Evolutionary conservation across 805 yeast species (phyloP).

Genomic region (Ogataea saltuana): DNA sequence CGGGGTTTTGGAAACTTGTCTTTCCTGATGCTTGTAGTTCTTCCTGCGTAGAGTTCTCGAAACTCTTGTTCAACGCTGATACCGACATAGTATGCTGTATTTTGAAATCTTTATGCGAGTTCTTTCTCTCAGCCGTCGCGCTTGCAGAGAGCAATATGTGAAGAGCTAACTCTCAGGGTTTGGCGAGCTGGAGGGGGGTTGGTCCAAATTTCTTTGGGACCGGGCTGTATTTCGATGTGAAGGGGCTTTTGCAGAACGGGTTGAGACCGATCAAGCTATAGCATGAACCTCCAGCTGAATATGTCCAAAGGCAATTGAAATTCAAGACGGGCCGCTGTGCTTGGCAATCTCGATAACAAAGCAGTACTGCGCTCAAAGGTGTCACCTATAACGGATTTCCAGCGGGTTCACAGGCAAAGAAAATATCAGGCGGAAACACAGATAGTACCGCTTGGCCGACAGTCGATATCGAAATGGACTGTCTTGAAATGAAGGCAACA

Average conservation of each 20-base stretch:
- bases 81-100: slow-evolving; percentile 4
- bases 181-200: too few relatives aligned
- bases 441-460: not conserved
- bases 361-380: too few relatives aligned
- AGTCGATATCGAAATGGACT: too few relatives aligned
- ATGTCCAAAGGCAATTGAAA: too few relatives aligned
- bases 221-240: too few relatives aligned
- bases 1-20: not conserved
- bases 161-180: too few relatives aligned
- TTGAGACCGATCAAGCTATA: too few relatives aligned
- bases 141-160: too few relatives aligned
- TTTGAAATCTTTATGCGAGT: not conserved
- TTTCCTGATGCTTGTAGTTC: not conserved
- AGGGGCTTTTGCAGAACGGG: not conserved
- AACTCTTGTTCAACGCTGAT: slow-evolving; percentile 3
- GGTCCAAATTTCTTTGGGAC: too few relatives aligned
- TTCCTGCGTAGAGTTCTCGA: slow-evolving; percentile 3
- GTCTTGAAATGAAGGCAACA: not conserved
- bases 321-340: not conserved
- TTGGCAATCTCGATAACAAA: not conserved
- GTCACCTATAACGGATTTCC: not conserved
- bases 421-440: not conserved
- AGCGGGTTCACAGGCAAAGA: not conserved
- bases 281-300: too few relatives aligned
- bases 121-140: not conserved